A percentile compares a stretch with the other conserved stretches of the same genome.
Evolutionary conservation across 495 filamentous ascomycete genomes (phyloP).

Genomic region (Talaromyces nanjingensis): DNA sequence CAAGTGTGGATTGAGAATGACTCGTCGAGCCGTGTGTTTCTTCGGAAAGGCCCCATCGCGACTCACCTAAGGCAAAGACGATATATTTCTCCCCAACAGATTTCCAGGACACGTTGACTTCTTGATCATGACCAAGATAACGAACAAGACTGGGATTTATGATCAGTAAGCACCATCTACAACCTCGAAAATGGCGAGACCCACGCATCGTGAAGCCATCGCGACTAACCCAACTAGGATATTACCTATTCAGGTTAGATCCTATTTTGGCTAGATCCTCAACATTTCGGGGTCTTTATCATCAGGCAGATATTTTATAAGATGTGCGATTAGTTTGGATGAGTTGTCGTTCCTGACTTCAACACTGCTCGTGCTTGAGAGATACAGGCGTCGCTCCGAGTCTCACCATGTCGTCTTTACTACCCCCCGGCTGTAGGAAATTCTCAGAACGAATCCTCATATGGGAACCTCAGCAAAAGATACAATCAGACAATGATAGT

Average conservation of each 20-base stretch:
- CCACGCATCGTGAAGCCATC: neutral
- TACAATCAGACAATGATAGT: neutral
- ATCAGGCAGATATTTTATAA: neutral
- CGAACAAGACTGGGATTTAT: neutral
- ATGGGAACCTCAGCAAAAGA: slow-evolving; percentile 3
- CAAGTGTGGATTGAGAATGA: neutral
- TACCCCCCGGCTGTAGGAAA: slow-evolving; percentile 3
- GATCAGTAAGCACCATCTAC: neutral
- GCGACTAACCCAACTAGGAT: slow-evolving; percentile 13
- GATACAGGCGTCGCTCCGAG: neutral
- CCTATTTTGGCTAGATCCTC: slow-evolving; percentile 12
- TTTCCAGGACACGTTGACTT: neutral
- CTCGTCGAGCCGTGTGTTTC: neutral
- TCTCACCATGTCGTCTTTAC: neutral
- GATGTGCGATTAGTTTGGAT: neutral
- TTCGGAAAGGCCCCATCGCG: neutral
- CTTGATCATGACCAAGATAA: neutral
- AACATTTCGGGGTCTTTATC: neutral
- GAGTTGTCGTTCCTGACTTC: neutral
- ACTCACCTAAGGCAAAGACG: neutral
- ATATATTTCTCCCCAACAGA: neutral
- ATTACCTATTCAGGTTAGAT: slow-evolving; percentile 18
- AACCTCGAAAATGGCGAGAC: neutral
- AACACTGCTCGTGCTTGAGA: neutral
- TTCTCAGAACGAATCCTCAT: slow-evolving; percentile 10